These are phyloP conservation scores for Candida quercuum DNA, from an alignment of 805 yeast species.

Conservation along the genomic window DNA sequence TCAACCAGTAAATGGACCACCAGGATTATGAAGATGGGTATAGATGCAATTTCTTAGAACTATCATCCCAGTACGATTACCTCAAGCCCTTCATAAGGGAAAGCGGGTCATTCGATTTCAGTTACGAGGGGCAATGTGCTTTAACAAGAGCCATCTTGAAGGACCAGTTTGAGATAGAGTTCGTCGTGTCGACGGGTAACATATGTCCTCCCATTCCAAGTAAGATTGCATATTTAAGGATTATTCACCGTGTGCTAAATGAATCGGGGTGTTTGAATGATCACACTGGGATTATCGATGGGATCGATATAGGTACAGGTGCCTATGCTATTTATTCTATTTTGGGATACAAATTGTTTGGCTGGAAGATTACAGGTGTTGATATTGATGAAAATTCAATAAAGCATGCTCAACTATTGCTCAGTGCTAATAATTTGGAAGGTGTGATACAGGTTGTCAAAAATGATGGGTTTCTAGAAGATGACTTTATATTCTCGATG, in stretches of 20 bases:
- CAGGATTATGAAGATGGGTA: neutral
- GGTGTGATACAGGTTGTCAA: constrained; percentile 3
- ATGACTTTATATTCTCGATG: constrained; percentile 27
- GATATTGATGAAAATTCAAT: constrained; percentile 36
- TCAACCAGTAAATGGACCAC: neutral
- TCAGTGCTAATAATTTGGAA: constrained; percentile 24
- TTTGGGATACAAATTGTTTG: constrained; percentile 25
- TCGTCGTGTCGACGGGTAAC: constrained; percentile 6
- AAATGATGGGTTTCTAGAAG: constrained; percentile 14
- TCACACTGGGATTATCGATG: constrained; percentile 10
- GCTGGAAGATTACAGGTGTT: constrained; percentile 32
- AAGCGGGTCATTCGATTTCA: constrained; percentile 2
- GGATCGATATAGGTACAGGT: constrained; percentile 47
- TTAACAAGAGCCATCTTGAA: constrained; percentile 13
- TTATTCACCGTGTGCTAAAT: constrained; percentile 5
- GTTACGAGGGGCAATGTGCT: constrained; percentile 13
- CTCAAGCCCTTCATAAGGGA: neutral
- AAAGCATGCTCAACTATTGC: constrained; percentile 22
- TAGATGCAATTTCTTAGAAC: neutral
- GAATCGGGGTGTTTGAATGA: constrained; percentile 6
- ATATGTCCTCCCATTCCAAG: constrained; percentile 19
- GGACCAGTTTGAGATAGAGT: constrained; percentile 5
- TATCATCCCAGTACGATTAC: neutral
- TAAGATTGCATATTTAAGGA: constrained; percentile 8
- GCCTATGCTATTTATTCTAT: constrained; percentile 42